A percentile compares a stretch with the other conserved stretches of the same genome.
Conservation (phyloP, 139 green algal genomes). For the Tetradesmus lagerheimii region DNA sequence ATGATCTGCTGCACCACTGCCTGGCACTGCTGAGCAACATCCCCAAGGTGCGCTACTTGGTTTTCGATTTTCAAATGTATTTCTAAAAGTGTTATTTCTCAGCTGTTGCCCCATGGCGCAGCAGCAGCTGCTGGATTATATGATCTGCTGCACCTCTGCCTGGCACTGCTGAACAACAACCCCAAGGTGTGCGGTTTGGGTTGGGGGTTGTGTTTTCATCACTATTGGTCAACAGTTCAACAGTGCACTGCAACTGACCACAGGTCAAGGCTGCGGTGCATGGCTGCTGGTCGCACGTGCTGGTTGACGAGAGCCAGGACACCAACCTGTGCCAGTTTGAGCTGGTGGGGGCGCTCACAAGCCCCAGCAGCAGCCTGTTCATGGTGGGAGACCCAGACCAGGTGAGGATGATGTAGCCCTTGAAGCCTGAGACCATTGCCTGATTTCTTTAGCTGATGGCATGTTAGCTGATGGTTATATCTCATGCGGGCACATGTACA, state of each 20-base stretch:
- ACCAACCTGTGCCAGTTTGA: conserved; percentile 78
- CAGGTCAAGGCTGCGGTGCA: conserved; percentile 13
- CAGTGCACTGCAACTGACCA: background rate
- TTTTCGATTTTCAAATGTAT: background rate
- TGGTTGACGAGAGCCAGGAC: conserved; percentile 73
- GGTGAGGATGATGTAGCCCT: too few relatives aligned
- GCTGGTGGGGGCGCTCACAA: conserved; percentile 64
- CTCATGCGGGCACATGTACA: too few relatives aligned
- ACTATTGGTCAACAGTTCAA: too few relatives aligned
- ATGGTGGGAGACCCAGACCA: conserved; percentile 90
- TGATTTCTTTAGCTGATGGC: too few relatives aligned
- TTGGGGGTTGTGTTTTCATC: background rate
- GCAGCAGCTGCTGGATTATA: conserved; percentile 49
- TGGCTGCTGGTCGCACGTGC: conserved; percentile 47
- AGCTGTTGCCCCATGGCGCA: background rate
- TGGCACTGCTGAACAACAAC: conserved; percentile 47
- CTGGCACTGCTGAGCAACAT: conserved; percentile 48
- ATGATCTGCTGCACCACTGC: conserved; percentile 56
- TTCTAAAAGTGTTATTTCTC: too few relatives aligned
- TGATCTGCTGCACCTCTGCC: conserved; percentile 54
- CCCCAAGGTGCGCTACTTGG: background rate
- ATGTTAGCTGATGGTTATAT: too few relatives aligned
- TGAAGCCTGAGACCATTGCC: too few relatives aligned
- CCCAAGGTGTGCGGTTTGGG: background rate
- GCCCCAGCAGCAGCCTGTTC: conserved; percentile 62